These are phyloP conservation scores for Typha latifolia DNA, from an alignment of 176 grass and related monocot genomes.

Conservation along the genomic window DNA sequence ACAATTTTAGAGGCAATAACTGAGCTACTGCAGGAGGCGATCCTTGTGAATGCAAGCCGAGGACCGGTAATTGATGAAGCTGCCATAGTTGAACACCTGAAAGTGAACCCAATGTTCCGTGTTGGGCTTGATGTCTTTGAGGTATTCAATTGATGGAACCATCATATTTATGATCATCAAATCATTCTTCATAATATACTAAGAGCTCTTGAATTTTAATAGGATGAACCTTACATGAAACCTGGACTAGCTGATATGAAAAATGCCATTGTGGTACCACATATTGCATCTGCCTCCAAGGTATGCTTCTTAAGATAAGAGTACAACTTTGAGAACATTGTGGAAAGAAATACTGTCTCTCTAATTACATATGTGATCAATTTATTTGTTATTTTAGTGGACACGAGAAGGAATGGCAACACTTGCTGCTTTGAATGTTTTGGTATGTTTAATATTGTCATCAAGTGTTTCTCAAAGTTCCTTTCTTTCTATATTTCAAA, in stretches of 20 bases:
- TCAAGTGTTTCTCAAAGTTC: no score
- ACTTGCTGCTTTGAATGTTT: constrained; percentile 83
- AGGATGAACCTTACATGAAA: constrained; percentile 95
- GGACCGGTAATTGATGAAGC: constrained; percentile 77
- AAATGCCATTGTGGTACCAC: constrained; percentile 79
- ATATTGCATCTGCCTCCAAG: constrained; percentile 96
- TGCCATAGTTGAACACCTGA: constrained; percentile 81
- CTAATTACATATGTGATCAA: background rate
- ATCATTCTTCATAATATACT: no score
- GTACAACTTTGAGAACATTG: no score
- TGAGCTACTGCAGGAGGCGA: constrained; percentile 42
- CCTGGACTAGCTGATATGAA: constrained; percentile 81
- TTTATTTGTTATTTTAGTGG: constrained; percentile 36
- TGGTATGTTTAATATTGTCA: constrained; percentile 35
- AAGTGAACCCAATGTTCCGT: constrained; percentile 84
- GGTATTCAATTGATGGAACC: constrained; percentile 14
- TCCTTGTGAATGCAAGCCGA: constrained; percentile 87
- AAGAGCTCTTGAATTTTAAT: constrained; percentile 3
- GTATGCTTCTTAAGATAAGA: constrained; percentile 9
- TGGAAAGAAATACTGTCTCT: background rate
- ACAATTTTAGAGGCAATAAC: background rate
- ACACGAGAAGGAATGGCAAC: constrained; percentile 95
- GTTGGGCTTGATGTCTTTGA: constrained; percentile 92
- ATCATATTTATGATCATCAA: no score
- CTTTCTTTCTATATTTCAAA: no score